phyloP scores from a whole-genome alignment of 148 eudicot genomes.

The Polygonum aviculare region DNA sequence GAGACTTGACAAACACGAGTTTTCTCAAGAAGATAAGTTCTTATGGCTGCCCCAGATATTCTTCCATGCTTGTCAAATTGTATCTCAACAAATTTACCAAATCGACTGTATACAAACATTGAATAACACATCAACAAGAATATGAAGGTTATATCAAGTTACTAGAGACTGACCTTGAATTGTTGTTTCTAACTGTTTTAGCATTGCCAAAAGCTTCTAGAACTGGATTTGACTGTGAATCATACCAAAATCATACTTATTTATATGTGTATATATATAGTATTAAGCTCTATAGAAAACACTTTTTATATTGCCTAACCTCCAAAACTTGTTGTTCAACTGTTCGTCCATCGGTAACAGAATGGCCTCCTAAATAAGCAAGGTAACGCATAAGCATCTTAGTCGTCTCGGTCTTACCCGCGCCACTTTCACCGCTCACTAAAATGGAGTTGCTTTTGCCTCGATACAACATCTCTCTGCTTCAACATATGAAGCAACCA shows the following conservation, averaged over 20 bases:
- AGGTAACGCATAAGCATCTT: constrained; percentile 97
- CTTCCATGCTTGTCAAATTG: constrained; percentile 19
- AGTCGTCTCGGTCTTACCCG: constrained; percentile 93
- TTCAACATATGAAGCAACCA: not conserved
- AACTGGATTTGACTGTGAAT: constrained; percentile 83
- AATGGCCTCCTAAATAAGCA: constrained; percentile 85
- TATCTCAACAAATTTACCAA: constrained; percentile 19
- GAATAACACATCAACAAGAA: not conserved
- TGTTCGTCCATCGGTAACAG: constrained; percentile 75
- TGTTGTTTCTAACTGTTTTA: constrained; percentile 83
- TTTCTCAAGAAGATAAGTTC: constrained; percentile 17
- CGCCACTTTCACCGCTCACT: constrained; percentile 98
- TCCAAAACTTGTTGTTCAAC: constrained; percentile 95
- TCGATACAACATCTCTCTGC: constrained; percentile 83
- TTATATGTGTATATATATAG: not conserved
- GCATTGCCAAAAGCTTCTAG: constrained; percentile 96
- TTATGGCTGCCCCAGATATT: constrained; percentile 20
- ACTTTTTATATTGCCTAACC: constrained; percentile 28
- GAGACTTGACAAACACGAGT: constrained; percentile 20
- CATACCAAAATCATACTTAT: not conserved
- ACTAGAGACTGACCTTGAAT: constrained; percentile 56
- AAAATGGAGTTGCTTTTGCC: constrained; percentile 78
- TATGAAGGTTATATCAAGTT: constrained; percentile 1
- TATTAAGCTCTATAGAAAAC: too few species aligned
- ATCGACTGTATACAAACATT: constrained; percentile 19